Percentiles rank a stretch among this genome's conserved stretches.
Evolutionary conservation across 768 basidiomycete species (phyloP).

Genomic region (Suillus alpinus): DNA sequence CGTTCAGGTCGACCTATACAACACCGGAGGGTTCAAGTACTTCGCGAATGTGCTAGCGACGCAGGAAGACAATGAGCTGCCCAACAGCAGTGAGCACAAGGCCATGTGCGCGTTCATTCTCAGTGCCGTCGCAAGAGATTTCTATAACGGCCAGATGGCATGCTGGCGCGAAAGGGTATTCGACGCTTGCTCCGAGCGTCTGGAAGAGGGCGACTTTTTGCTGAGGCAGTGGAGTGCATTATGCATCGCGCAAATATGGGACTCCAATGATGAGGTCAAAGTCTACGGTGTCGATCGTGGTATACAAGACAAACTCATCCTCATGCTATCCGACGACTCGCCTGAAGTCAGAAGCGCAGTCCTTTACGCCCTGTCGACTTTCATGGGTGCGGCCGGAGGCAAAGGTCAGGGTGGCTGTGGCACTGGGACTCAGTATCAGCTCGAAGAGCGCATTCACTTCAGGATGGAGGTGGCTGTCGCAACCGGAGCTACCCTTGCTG

Average conservation of each 20-base stretch:
- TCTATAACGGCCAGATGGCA: slow-evolving; percentile 80
- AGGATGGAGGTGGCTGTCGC: slow-evolving; percentile 90
- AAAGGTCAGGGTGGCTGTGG: slow-evolving; percentile 82
- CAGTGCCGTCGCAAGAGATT: slow-evolving; percentile 85
- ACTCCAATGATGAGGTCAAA: slow-evolving; percentile 86
- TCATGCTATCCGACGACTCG: slow-evolving; percentile 78
- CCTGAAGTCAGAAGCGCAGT: slow-evolving; percentile 92
- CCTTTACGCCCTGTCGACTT: slow-evolving; percentile 87
- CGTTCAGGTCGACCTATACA: slow-evolving; percentile 87
- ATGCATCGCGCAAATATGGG: slow-evolving; percentile 96
- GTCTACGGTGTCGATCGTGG: slow-evolving; percentile 74
- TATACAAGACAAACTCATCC: slow-evolving; percentile 80
- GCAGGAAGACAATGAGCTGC: slow-evolving; percentile 68
- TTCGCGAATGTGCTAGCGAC: slow-evolving; percentile 76
- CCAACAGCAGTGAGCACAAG: slow-evolving; percentile 92
- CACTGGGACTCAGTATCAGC: slow-evolving; percentile 72
- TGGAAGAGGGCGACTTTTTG: slow-evolving; percentile 89
- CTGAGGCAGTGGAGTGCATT: slow-evolving; percentile 92
- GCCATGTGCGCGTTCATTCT: slow-evolving; percentile 99
- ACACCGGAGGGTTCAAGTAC: slow-evolving; percentile 78
- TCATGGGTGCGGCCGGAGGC: slow-evolving; percentile 87
- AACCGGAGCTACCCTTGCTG: slow-evolving; percentile 82
- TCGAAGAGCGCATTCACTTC: slow-evolving; percentile 78
- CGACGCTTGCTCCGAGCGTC: slow-evolving; percentile 78
- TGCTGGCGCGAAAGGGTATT: slow-evolving; percentile 82